Evolutionary conservation across 75 land plant species (phyloP).

Genomic region (Picea sitchensis): DNA sequence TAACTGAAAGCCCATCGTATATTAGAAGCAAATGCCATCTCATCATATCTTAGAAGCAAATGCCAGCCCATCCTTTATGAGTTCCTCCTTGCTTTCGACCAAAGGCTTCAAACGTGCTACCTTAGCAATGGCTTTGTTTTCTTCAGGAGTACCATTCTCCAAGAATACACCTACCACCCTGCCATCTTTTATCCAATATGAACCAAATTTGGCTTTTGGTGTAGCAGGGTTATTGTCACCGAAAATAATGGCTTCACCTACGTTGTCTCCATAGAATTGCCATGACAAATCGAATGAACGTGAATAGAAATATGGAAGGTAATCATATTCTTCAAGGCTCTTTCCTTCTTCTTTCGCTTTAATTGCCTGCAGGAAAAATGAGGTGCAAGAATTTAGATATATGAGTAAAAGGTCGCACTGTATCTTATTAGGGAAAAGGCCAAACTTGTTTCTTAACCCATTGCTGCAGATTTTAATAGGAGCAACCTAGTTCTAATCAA

Average conservation of each 20-base stretch:
- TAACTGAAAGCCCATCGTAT: background rate
- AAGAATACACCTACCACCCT: constrained; percentile 85
- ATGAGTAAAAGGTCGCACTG: too few species aligned
- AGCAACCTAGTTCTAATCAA: too few species aligned
- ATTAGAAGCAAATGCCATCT: too few species aligned
- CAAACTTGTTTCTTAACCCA: too few species aligned
- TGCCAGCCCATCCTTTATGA: constrained; percentile 50
- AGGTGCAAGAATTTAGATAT: too few species aligned
- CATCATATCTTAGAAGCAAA: constrained; percentile 43
- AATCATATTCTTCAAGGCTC: constrained; percentile 73
- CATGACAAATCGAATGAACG: constrained; percentile 93
- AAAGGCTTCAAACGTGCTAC: constrained; percentile 77
- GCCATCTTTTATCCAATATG: constrained; percentile 94
- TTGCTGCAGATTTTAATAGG: too few species aligned
- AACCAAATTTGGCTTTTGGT: constrained; percentile 74
- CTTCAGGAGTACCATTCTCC: constrained; percentile 88
- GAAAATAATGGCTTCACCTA: constrained; percentile 78
- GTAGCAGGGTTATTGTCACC: constrained; percentile 64
- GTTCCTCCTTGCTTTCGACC: constrained; percentile 48
- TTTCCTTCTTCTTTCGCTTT: constrained; percentile 76
- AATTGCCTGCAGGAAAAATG: constrained; percentile 20
- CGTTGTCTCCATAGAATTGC: constrained; percentile 99
- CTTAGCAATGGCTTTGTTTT: constrained; percentile 92
- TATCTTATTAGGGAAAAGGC: too few species aligned
- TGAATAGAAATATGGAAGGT: constrained; percentile 96